Base-by-base conservation (phyloP, 2,329 filamentous ascomycete species). In the Stemphylium beticola region DNA sequence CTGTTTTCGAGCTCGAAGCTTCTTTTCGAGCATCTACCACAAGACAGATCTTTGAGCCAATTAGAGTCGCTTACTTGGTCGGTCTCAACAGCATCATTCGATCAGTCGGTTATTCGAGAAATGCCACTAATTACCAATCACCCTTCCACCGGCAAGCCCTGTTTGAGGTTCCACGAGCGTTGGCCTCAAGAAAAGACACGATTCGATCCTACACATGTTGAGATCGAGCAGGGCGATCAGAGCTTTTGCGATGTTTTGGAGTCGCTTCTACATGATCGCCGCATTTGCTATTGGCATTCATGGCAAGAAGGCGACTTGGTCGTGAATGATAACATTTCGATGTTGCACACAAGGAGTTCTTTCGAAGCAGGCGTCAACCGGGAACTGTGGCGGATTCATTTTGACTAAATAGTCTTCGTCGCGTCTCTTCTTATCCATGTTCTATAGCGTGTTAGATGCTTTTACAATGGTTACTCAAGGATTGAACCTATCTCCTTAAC, bases 221-320 rank as follows among this genome's bases (percentile, higher is more conserved):
- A 58, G 0, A 78, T 84, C 7, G 79, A 83, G 12, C 67, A 72
- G 29, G 70, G 64, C 0, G 74, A 78, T 9, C 69, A 75, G 10
- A 49, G 60, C 0, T 57, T 75, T 0, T 69, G 81, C 22, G 71
- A 76, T 1, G 61, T 75, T 0, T 60, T 85, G 1, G 76, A 81
- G 39, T 64, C 66, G 0, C 63, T 82, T 0, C 64, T 83, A 2
- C 80, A 84, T 54, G 83, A 85, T 57, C 74, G 81, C 1, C 74
- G 82, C 0, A 78, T 84, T 0, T 79, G 78, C 4, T 76, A 82
- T 31, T 80, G 80, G 53, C 79, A 82, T 51, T 67, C 76, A 3
- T 85, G 83, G 82, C 76, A 84, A 38, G 79, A 81, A 68, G 83
- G 83, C 0, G 83, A 85, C 58, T 39, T 85, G 18, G 57, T 85